Evolutionary conservation across 257 asterid species (phyloP).

Genomic region (Solanum verrucosum): DNA sequence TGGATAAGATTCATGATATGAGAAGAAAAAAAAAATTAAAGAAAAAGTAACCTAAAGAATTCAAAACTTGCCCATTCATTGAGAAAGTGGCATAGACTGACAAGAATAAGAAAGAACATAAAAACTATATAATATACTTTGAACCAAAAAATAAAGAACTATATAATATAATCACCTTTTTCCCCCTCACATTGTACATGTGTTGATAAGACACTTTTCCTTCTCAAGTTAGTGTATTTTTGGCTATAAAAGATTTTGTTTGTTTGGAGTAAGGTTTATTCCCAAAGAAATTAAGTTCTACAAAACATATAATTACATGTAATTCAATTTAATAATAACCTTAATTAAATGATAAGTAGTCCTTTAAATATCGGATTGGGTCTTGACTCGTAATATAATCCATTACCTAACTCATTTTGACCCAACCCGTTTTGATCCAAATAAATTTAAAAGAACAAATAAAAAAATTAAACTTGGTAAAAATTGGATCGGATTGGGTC

Average conservation of each 20-base stretch:
- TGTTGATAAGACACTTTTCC: neutral
- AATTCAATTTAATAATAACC: neutral
- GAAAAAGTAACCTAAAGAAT: neutral
- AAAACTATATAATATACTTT: neutral
- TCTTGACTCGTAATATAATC: too few species aligned
- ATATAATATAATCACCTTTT: neutral
- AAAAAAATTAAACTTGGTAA: too few species aligned
- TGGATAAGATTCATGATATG: neutral
- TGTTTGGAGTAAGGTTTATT: too few species aligned
- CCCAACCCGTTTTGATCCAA: too few species aligned
- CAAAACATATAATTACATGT: neutral
- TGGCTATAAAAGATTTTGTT: neutral
- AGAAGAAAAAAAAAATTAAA: neutral
- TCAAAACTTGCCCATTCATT: neutral
- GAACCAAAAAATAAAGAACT: neutral
- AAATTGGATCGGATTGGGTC: too few species aligned
- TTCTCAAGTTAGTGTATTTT: neutral
- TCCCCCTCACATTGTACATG: neutral
- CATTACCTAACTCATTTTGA: too few species aligned
- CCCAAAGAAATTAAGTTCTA: neutral
- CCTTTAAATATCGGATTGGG: neutral
- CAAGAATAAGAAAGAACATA: neutral
- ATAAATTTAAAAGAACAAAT: too few species aligned
- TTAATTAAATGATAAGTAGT: neutral
- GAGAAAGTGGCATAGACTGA: neutral